Evolutionary conservation across 257 asterid genomes (phyloP).

Genomic region (Scutellaria minor): DNA sequence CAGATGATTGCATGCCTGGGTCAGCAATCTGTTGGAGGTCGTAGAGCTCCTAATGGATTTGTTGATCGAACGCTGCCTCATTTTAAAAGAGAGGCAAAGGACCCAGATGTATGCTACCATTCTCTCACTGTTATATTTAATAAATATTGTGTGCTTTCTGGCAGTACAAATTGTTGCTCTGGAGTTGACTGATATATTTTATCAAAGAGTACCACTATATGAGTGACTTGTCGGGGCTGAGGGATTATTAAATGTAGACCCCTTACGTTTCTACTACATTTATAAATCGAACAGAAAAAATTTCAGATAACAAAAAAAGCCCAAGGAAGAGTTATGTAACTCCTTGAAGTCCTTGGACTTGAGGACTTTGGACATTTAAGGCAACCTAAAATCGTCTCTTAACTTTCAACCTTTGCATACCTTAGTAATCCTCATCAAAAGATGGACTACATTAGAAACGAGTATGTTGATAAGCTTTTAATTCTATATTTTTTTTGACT

Average conservation of each 20-base stretch:
- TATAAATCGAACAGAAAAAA: not conserved
- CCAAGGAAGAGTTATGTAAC: too few species aligned
- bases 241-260: not conserved
- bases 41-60: conserved; percentile 95
- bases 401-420: too few species aligned
- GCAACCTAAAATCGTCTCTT: too few species aligned
- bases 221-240: not conserved
- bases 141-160: conserved; percentile 19
- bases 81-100: conserved; percentile 77
- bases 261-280: not conserved
- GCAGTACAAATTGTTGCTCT: conserved; percentile 21
- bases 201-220: not conserved
- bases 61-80: conserved; percentile 95
- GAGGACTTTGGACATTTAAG: too few species aligned
- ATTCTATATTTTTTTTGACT: too few species aligned
- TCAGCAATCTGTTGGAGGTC: conserved; percentile 96
- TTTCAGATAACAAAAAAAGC: too few species aligned
- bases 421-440: too few species aligned
- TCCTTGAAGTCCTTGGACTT: too few species aligned
- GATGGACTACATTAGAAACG: too few species aligned
- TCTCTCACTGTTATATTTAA: not conserved
- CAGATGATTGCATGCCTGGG: conserved; percentile 99
- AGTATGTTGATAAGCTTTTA: too few species aligned
- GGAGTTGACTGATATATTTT: not conserved
- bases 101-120: conserved; percentile 68